A percentile compares a stretch with the other conserved stretches of the same genome.
phyloP scores from a whole-genome alignment of 805 yeast species.

The Hanseniaspora pseudoguilliermondii region DNA sequence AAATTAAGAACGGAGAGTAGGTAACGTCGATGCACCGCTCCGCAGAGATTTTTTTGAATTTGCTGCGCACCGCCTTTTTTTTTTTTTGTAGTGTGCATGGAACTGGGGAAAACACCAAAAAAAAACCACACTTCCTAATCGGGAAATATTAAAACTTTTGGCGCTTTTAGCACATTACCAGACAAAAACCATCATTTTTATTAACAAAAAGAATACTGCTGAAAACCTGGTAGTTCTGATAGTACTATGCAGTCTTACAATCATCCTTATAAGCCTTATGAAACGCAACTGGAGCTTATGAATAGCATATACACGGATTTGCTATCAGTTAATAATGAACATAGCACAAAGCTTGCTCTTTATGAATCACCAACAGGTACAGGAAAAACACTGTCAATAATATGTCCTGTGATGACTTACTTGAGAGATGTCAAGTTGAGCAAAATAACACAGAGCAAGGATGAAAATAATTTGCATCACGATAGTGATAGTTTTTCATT shows the following conservation, averaged over 20 bases:
- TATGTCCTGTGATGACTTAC: conserved; percentile 81
- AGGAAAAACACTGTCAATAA: conserved; percentile 78
- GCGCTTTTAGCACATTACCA: background rate
- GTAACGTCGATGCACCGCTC: too few relatives aligned
- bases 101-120: background rate
- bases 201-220: background rate
- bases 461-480: conserved; percentile 14
- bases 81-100: background rate
- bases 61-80: background rate
- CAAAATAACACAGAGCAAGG: background rate
- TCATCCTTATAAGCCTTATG: conserved; percentile 77
- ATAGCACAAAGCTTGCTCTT: conserved; percentile 52
- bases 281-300: conserved; percentile 70
- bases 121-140: background rate
- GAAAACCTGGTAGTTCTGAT: too few relatives aligned
- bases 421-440: conserved; percentile 38
- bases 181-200: background rate
- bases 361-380: conserved; percentile 94
- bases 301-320: conserved; percentile 54
- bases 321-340: conserved; percentile 22
- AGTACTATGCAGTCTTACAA: conserved; percentile 27
- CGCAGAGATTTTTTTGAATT: too few relatives aligned
- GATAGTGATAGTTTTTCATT: conserved; percentile 21
- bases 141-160: background rate
- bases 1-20: too few relatives aligned